Base-by-base conservation (phyloP, 352 stramenopile genomes). In the Phytophthora ohioensis region DNA sequence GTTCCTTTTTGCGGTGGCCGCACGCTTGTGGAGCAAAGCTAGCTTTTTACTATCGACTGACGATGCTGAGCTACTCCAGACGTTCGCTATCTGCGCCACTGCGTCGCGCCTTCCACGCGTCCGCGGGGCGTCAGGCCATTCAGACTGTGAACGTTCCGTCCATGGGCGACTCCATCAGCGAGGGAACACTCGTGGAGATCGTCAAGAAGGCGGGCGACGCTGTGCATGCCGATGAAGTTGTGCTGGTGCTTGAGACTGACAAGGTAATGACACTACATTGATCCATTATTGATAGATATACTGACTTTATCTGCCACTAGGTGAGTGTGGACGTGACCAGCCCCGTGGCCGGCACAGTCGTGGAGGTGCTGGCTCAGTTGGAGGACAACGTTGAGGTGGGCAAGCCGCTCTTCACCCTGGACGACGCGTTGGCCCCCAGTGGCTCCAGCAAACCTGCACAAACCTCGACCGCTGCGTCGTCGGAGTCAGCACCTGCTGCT, bases 231-330 rank as follows among this genome's bases (percentile, higher is more conserved):
- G 97, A 99, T 82, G 97, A 99, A 49, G 97, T 99, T 35, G 93
- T 99, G 11, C 87, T 97, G n/a, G 91, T 99, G 51, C 85, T 99
- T 31, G 98, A 99, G 87, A 99, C 98, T 1, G 98, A 99, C 77
- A 99, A 99, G 87, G 97, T 99, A 13, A 73, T 79, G 2, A 38
- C 35, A 11, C 21, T 41, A 12, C 7, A 30, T 27, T 1, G 21
- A 27, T 27, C 21, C 21, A 6, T 27, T 45, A 4, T 15, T 0
- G 17, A 5, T 36, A 17, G 39, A 32, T 30, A 17, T 32, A 45
- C 10, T 7, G 21, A 31, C 9, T 35, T 11, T 57, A 34, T 58
- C 9, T 51, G 10, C 71, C 80, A 13, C 5, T 34, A 91, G 84
- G 81, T 97, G n/a, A 97, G 87, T 47, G 85, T 98, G 62, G 91